Percentiles rank a stretch among this genome's conserved stretches.
phyloP scores from a whole-genome alignment of 1,284 basidiomycete genomes.

The Microbotryomycetes sp. region DNA sequence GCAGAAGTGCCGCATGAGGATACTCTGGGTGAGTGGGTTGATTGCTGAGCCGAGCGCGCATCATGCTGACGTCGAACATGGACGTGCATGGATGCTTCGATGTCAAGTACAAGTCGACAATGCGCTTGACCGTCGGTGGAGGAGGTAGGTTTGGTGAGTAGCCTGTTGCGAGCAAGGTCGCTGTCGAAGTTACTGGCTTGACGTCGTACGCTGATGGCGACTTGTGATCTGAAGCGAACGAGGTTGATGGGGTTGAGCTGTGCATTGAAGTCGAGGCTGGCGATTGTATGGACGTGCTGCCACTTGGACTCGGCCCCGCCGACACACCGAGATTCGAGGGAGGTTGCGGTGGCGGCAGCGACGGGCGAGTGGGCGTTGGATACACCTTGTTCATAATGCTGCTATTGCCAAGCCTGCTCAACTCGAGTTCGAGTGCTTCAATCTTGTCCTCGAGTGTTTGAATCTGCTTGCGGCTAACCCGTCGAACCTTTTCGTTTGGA shows the following conservation, averaged over 20 bases:
- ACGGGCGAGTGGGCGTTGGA: too few species aligned
- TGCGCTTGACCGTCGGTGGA: not conserved
- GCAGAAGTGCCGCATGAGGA: not conserved
- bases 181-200: not conserved
- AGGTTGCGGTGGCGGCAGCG: too few species aligned
- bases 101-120: not conserved
- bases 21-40: not conserved
- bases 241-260: not conserved
- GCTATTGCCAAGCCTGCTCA: not conserved
- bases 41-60: not conserved
- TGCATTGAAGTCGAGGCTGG: not conserved
- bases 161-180: not conserved
- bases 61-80: not conserved
- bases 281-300: not conserved
- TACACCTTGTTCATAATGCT: too few species aligned
- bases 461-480: not conserved
- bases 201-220: too few species aligned
- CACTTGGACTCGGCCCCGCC: not conserved
- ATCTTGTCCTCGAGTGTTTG: not conserved
- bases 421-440: not conserved
- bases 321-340: too few species aligned
- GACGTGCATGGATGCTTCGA: constrained; percentile 1
- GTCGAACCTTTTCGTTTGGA: not conserved
- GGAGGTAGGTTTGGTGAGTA: constrained; percentile 1
- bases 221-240: not conserved